phyloP scores from a whole-genome alignment of 768 basidiomycete species.

The Pilatotrama ljubarskyi region DNA sequence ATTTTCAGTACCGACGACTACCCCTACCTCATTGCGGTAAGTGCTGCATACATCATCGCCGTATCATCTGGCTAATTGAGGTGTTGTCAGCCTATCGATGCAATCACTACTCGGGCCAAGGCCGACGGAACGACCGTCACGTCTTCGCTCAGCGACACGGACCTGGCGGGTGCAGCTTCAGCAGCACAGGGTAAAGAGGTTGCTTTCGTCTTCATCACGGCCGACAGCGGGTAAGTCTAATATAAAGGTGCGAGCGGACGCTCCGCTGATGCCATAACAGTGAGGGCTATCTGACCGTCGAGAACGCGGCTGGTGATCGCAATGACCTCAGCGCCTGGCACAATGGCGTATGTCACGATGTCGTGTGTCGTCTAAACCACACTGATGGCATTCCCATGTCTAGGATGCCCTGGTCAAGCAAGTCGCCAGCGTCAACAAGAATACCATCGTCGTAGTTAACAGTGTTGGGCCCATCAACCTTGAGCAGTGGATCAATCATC shows the following conservation, averaged over 20 bases:
- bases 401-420: slow-evolving; percentile 43
- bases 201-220: slow-evolving; percentile 57
- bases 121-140: slow-evolving; percentile 43
- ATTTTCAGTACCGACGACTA: slow-evolving; percentile 44
- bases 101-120: slow-evolving; percentile 43
- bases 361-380: neutral
- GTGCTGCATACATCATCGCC: neutral
- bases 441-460: slow-evolving; percentile 76
- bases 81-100: slow-evolving; percentile 33
- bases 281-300: slow-evolving; percentile 55
- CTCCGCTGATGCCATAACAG: slow-evolving; percentile 25
- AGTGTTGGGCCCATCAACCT: slow-evolving; percentile 65
- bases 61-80: neutral
- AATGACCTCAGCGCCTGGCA: slow-evolving; percentile 33
- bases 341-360: slow-evolving; percentile 34
- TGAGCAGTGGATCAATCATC: slow-evolving; percentile 74
- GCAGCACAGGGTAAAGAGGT: slow-evolving; percentile 51
- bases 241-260: neutral
- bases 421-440: slow-evolving; percentile 67
- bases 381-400: neutral
- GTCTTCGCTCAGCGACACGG: slow-evolving; percentile 48
- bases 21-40: slow-evolving; percentile 51
- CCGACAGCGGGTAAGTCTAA: slow-evolving; percentile 30
- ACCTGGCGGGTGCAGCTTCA: slow-evolving; percentile 46
- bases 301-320: slow-evolving; percentile 58